These are phyloP conservation scores for Wallacemonas rigidus DNA, from an alignment of 208 protist species.

Conservation along the genomic window DNA sequence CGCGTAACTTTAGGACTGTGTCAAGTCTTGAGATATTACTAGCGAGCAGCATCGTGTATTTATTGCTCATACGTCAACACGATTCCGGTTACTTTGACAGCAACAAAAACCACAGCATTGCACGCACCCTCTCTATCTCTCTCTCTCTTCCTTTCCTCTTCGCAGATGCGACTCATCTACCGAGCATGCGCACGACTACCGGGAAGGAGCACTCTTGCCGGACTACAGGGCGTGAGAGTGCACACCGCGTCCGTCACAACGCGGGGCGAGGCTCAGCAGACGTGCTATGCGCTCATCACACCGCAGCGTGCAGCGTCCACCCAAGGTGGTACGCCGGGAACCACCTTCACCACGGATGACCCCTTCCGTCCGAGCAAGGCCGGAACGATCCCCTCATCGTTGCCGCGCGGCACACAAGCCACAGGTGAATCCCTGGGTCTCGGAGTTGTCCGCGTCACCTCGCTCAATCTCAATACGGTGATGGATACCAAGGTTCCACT, in stretches of 20 bases:
- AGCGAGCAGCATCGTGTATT: no score
- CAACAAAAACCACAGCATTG: no score
- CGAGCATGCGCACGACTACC: not conserved
- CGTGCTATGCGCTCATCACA: not conserved
- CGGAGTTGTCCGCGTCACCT: slow-evolving; percentile 69
- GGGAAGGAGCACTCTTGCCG: no score
- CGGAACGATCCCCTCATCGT: slow-evolving; percentile 4
- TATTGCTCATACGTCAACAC: no score
- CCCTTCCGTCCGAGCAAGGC: slow-evolving; percentile 2
- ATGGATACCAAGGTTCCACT: slow-evolving; percentile 79
- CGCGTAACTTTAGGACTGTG: no score
- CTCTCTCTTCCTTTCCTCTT: no score
- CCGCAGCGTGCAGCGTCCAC: not conserved
- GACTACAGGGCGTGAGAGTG: no score
- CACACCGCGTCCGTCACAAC: no score
- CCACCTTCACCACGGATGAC: slow-evolving; percentile 1
- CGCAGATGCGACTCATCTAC: not conserved
- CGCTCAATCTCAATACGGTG: slow-evolving; percentile 69
- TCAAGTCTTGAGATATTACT: no score
- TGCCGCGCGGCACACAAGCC: not conserved
- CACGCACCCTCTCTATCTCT: no score
- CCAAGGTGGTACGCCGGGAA: not conserved
- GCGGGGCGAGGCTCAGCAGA: not conserved
- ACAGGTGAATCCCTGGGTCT: slow-evolving; percentile 10
- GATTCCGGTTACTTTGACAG: no score